Base-by-base conservation (phyloP, 2,329 filamentous ascomycete genomes). In the Diaporthe citriasiana region DNA sequence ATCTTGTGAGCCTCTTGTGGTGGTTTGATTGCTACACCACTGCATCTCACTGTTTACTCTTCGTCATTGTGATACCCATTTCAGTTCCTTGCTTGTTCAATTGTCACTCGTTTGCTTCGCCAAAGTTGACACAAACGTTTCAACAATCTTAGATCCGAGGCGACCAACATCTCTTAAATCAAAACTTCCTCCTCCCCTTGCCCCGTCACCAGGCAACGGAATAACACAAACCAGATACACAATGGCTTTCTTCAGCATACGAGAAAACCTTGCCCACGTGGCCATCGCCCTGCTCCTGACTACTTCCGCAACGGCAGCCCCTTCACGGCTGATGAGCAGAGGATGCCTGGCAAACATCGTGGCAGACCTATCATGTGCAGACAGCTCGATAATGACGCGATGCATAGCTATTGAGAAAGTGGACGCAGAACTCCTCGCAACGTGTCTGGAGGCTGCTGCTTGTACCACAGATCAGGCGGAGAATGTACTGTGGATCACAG, bases 41-140 rank as follows among this genome's bases (percentile, higher is more conserved):
- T 27, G 15, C 25, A 30, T 22, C 27, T 51, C 45, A 51, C 27
- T 35, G 25, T 63, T 55, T 71, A 38, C 19, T 53, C 35, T 25
- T 35, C n/a, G 50, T 55, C 45, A 57, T 45, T 42, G 56, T 71
- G 56, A 71, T 71, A 71, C 70, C 70, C 70, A n/a, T 12, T 45
- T 42, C 25, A n/a, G 45, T 50, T 53, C 30, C 42, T 53, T 71
- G 55, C 35, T 71, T 63, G 33, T 45, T 71, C 22, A n/a, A 63
- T 45, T 8, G 42, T 33, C 45, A 55, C 56, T 53, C 56, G 65
- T 22, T 71, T 71, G 56, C 47, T 12, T 45, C 1, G n/a, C 56
- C 19, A 53, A 71, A 30, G 15, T 51, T 70, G 38, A n/a, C 27
- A 33, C 68, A 50, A 70, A 12, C 27, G 27, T 25, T 47, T 35